These are phyloP conservation scores for Neopestalotiopsis sp. DNA, from an alignment of 2,329 filamentous ascomycete genomes.

Conservation along the genomic window DNA sequence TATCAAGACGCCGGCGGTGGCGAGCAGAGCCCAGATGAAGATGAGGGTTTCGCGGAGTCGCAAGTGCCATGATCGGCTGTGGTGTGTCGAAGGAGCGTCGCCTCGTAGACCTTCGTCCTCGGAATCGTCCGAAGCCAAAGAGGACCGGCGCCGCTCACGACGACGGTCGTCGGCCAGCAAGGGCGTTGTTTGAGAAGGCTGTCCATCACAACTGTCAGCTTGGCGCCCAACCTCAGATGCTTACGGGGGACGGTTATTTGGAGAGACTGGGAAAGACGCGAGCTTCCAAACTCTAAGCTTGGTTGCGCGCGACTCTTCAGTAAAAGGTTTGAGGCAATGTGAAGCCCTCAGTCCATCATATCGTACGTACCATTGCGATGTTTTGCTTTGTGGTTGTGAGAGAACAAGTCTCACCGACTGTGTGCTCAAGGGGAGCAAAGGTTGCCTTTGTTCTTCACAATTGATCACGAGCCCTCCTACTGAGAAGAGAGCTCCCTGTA, in stretches of 20 bases:
- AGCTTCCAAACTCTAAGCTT: no score
- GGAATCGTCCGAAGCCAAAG: constrained; percentile 29
- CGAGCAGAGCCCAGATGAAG: constrained; percentile 82
- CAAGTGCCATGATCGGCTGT: constrained; percentile 34
- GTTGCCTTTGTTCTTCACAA: background rate
- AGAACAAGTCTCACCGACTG: background rate
- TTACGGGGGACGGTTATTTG: background rate
- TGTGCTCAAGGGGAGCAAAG: background rate
- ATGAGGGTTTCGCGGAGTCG: constrained; percentile 74
- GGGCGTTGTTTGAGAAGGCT: constrained; percentile 37
- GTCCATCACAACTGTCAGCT: constrained; percentile 9
- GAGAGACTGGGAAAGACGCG: background rate
- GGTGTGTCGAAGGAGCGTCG: constrained; percentile 30
- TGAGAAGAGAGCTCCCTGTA: background rate
- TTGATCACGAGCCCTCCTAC: background rate
- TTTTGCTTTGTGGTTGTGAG: background rate
- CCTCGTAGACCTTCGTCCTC: constrained; percentile 44
- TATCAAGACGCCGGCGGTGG: constrained; percentile 79
- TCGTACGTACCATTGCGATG: background rate
- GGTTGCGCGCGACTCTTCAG: background rate
- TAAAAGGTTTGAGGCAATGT: background rate
- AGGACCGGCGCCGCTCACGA: constrained; percentile 29
- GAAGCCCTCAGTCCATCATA: background rate
- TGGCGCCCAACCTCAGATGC: background rate
- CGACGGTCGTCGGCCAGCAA: constrained; percentile 36